Evolutionary conservation across 805 yeast species (phyloP).

Genomic region (Candida ponderosae): DNA sequence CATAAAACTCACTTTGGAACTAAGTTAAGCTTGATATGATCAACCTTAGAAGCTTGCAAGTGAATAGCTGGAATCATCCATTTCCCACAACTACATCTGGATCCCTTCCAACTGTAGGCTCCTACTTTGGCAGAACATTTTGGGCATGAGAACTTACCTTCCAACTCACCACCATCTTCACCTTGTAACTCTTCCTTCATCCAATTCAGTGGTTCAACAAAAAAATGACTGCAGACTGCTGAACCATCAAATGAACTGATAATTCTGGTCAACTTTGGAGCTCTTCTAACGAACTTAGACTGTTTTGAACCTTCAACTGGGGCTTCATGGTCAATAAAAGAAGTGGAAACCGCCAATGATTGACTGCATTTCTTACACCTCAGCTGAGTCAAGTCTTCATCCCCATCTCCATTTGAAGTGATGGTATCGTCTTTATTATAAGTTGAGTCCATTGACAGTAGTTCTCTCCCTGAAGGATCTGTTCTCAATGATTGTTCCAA

Average conservation of each 20-base stretch:
- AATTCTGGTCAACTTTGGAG: slow-evolving; percentile 53
- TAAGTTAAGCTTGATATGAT: too few species aligned
- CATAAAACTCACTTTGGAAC: too few species aligned
- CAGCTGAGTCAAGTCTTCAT: slow-evolving; percentile 29
- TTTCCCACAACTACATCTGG: slow-evolving; percentile 87
- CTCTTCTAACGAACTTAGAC: slow-evolving; percentile 56
- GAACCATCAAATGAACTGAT: slow-evolving; percentile 52
- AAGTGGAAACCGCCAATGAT: slow-evolving; percentile 52
- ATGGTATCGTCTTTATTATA: slow-evolving; percentile 21
- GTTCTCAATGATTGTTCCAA: slow-evolving; percentile 25
- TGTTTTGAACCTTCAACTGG: slow-evolving; percentile 62
- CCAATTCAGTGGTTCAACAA: slow-evolving; percentile 87
- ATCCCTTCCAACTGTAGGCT: slow-evolving; percentile 90
- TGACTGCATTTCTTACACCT: slow-evolving; percentile 83
- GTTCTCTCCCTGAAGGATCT: slow-evolving; percentile 33
- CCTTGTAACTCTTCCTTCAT: slow-evolving; percentile 71
- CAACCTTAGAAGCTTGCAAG: slow-evolving; percentile 74
- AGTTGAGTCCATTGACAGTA: slow-evolving; percentile 22
- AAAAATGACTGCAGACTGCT: slow-evolving; percentile 69
- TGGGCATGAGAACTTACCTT: slow-evolving; percentile 83
- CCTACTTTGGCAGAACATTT: slow-evolving; percentile 84
- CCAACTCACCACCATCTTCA: slow-evolving; percentile 52
- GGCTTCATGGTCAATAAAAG: slow-evolving; percentile 57
- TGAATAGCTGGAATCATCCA: slow-evolving; percentile 95
- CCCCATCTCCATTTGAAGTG: slow-evolving; percentile 16